phyloP scores from a whole-genome alignment of 2,329 filamentous ascomycete species.

The Drechslerella coelobrocha region DNA sequence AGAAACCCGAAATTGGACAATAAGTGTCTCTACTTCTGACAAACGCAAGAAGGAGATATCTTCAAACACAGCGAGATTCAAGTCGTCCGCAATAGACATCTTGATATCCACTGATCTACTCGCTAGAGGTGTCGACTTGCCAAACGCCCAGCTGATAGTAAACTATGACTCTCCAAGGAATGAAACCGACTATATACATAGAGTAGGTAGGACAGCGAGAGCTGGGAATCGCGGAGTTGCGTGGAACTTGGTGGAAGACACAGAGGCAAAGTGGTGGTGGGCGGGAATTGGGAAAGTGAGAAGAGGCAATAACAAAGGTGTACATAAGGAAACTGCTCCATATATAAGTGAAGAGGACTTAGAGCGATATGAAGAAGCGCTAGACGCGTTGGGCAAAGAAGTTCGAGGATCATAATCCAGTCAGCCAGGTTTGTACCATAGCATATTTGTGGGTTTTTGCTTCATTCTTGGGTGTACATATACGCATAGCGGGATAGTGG shows the following conservation, averaged over 20 bases:
- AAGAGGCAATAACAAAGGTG: constrained; percentile 61
- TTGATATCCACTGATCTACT: constrained; percentile 93
- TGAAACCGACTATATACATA: constrained; percentile 83
- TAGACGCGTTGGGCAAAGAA: constrained; percentile 68
- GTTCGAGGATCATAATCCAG: constrained; percentile 58
- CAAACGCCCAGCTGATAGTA: constrained; percentile 79
- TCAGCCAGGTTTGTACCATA: constrained; percentile 19
- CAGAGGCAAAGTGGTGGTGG: constrained; percentile 91
- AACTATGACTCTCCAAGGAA: constrained; percentile 92
- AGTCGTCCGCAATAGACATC: constrained; percentile 64
- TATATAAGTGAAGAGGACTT: constrained; percentile 17
- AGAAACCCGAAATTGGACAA: constrained; percentile 61
- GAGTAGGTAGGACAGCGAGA: constrained; percentile 87
- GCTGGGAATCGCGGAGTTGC: constrained; percentile 77
- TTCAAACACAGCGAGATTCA: constrained; percentile 69
- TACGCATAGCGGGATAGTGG: background rate
- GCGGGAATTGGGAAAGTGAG: constrained; percentile 72
- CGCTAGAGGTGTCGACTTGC: constrained; percentile 85
- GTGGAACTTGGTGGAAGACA: constrained; percentile 83
- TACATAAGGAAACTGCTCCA: constrained; percentile 58
- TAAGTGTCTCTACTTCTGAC: constrained; percentile 37
- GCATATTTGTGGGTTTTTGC: no score
- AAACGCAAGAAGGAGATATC: constrained; percentile 45
- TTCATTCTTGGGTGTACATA: no score
- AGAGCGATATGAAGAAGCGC: constrained; percentile 58